Conservation (phyloP, 176 grass and related monocot genomes). For the bread wheat (Triticum aestivum) region IWGSC_CS_RefSeq_v2.1 NC_057797.1:460441866-460442365, state of each 20-base stretch:
- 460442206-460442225: not conserved
- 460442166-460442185: not conserved
- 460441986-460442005: conserved; percentile 65
- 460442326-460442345: no score
- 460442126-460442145: not conserved
- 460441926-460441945: conserved; percentile 96
- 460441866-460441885: not conserved
- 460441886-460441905: not conserved
- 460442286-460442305: no score
- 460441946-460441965: conserved; percentile 87
- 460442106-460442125: not conserved
- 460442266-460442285: not conserved
- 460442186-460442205: not conserved
- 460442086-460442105: not conserved
- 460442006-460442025: conserved; percentile 85
- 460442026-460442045: conserved; percentile 93
- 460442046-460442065: conserved; percentile 9
- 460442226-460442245: not conserved
- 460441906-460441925: conserved; percentile 1
- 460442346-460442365: no score
- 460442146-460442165: not conserved
- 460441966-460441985: conserved; percentile 91
- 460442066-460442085: not conserved
- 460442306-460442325: no score
- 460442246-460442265: not conserved